A percentile compares a stretch with the other conserved stretches of the same genome.
These are phyloP conservation scores for Quillaja saponaria DNA, from an alignment of 306 rosid species.

Conservation along the genomic window DNA sequence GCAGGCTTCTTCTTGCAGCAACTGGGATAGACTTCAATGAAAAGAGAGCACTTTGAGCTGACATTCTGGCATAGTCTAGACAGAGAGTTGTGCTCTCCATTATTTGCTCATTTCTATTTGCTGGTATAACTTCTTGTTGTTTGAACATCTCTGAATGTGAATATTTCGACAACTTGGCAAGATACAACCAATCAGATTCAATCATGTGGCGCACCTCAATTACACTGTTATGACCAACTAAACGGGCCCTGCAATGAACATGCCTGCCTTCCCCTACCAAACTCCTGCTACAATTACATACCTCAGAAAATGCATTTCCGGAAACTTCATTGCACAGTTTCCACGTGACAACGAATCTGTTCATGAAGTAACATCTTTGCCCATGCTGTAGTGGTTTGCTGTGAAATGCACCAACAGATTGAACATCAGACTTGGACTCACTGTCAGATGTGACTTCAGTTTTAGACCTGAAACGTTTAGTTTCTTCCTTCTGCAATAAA, in stretches of 20 bases:
- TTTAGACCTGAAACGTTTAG: conserved; percentile 60
- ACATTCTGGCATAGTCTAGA: conserved; percentile 51
- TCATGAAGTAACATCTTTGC: conserved; percentile 69
- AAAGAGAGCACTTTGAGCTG: conserved; percentile 62
- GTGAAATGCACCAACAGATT: conserved; percentile 29
- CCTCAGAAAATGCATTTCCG: conserved; percentile 28
- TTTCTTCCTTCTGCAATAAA: conserved; percentile 64
- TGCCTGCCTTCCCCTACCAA: conserved; percentile 26
- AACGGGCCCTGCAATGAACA: conserved; percentile 42
- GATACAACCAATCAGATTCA: conserved; percentile 91
- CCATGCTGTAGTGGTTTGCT: conserved; percentile 53
- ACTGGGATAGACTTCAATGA: conserved; percentile 66
- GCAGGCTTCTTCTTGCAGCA: conserved; percentile 86
- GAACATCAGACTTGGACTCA: conserved; percentile 38
- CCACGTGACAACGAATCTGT: conserved; percentile 74
- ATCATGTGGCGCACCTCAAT: conserved; percentile 66
- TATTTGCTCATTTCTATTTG: conserved; percentile 29
- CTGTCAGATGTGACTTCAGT: conserved; percentile 35
- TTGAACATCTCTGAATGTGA: conserved; percentile 29
- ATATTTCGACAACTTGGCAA: conserved; percentile 55
- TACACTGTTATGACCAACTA: conserved; percentile 30
- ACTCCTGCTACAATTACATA: conserved; percentile 27
- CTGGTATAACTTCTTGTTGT: conserved; percentile 19
- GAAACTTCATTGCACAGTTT: conserved; percentile 39
- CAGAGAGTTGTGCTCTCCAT: conserved; percentile 37